These are phyloP conservation scores for Westerdykella ornata DNA, from an alignment of 2,329 filamentous ascomycete species.

Conservation along the genomic window DNA sequence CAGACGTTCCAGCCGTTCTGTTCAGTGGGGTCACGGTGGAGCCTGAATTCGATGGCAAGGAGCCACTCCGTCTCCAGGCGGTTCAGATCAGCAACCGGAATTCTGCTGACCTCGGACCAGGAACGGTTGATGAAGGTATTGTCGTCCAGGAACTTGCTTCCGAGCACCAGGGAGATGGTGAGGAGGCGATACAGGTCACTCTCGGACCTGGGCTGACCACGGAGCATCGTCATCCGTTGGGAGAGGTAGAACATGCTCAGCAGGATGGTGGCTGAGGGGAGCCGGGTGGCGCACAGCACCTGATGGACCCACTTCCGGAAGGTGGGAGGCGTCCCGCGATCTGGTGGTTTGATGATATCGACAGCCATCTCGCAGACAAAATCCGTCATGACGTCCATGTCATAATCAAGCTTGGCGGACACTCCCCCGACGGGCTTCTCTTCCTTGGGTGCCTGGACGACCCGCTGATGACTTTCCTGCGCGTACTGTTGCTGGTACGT, in stretches of 20 bases:
- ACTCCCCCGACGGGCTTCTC: conserved; percentile 74
- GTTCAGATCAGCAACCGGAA: conserved; percentile 77
- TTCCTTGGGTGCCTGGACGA: conserved; percentile 47
- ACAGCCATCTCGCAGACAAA: conserved; percentile 88
- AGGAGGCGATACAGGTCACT: conserved; percentile 82
- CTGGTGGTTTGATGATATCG: conserved; percentile 59
- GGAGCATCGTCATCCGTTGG: conserved; percentile 71
- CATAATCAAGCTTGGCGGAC: conserved; percentile 89
- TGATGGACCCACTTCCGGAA: conserved; percentile 91
- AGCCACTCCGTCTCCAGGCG: conserved; percentile 84
- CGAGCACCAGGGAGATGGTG: conserved; percentile 75
- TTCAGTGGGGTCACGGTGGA: conserved; percentile 77
- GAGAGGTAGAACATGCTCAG: conserved; percentile 86
- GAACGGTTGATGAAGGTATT: conserved; percentile 97
- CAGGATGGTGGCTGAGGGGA: conserved; percentile 86
- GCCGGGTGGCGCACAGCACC: conserved; percentile 80
- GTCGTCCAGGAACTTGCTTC: conserved; percentile 93
- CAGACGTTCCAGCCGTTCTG: conserved; percentile 64
- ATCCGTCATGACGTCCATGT: conserved; percentile 92
- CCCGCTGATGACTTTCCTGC: conserved; percentile 36
- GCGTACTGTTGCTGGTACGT: conserved; percentile 37
- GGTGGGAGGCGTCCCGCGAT: conserved; percentile 57
- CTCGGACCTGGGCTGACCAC: conserved; percentile 44
- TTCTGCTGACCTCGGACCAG: conserved; percentile 92
- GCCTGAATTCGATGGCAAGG: conserved; percentile 69